These are phyloP conservation scores for Starmerella roubikii DNA, from an alignment of 805 yeast species.

Conservation along the genomic window DNA sequence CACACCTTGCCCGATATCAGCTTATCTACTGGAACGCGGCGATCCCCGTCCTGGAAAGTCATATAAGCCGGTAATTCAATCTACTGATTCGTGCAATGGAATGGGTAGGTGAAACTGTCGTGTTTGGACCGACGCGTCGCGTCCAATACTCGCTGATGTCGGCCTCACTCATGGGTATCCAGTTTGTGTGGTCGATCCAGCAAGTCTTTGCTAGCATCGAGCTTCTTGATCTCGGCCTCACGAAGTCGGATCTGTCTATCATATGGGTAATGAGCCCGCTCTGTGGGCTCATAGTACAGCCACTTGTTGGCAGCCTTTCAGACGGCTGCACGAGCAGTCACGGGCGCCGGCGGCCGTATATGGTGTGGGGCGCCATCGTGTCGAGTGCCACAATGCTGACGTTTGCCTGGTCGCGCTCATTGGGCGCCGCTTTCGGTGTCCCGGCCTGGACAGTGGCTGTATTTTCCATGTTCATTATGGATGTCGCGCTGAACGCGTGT, in stretches of 20 bases:
- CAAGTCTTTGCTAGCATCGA: slow-evolving; percentile 53
- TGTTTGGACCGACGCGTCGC: slow-evolving; percentile 11
- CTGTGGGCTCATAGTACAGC: slow-evolving; percentile 51
- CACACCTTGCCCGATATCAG: too few relatives aligned
- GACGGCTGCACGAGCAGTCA: slow-evolving; percentile 28
- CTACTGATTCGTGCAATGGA: slow-evolving; percentile 10
- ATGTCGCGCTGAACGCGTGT: slow-evolving; percentile 44
- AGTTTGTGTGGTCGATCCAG: slow-evolving; percentile 53
- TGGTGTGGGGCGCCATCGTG: slow-evolving; percentile 40
- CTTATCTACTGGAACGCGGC: too few relatives aligned
- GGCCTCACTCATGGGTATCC: slow-evolving; percentile 40
- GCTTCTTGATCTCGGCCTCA: slow-evolving; percentile 45
- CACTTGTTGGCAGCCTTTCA: slow-evolving; percentile 45
- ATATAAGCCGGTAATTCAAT: too few relatives aligned
- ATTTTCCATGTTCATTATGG: slow-evolving; percentile 40
- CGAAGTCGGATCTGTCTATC: slow-evolving; percentile 41
- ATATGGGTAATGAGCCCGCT: slow-evolving; percentile 59
- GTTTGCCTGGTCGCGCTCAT: slow-evolving; percentile 30
- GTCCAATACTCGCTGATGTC: slow-evolving; percentile 20
- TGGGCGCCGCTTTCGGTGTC: slow-evolving; percentile 29
- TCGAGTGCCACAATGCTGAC: slow-evolving; percentile 35
- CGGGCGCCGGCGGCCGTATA: slow-evolving; percentile 47
- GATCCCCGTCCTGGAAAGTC: too few relatives aligned
- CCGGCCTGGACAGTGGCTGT: slow-evolving; percentile 22
- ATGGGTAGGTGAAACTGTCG: slow-evolving; percentile 20